These are phyloP conservation scores for Camelina hispida DNA, from an alignment of 345 rosid genomes.

Conservation along the genomic window DNA sequence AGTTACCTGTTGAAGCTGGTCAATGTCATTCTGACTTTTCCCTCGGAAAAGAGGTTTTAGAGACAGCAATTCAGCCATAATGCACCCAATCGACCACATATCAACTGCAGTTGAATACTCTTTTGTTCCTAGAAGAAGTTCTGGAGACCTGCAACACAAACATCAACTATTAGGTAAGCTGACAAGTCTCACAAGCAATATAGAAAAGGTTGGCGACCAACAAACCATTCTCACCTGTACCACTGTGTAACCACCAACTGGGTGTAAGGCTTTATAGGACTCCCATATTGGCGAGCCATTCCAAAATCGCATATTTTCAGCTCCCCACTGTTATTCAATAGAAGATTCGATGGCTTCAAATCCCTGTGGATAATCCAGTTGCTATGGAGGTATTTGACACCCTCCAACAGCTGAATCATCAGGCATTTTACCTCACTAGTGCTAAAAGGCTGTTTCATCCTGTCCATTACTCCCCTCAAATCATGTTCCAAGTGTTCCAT, in stretches of 20 bases:
- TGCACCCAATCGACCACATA: conserved; percentile 97
- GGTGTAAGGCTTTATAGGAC: conserved; percentile 81
- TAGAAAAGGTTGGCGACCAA: background rate
- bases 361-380: conserved; percentile 95
- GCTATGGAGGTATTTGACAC: conserved; percentile 83
- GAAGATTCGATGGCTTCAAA: conserved; percentile 85
- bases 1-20: conserved; percentile 75
- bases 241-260: conserved; percentile 77
- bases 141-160: conserved; percentile 73
- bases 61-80: conserved; percentile 83
- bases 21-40: conserved; percentile 57
- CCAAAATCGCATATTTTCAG: conserved; percentile 88
- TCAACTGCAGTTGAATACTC: conserved; percentile 84
- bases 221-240: conserved; percentile 66
- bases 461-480: conserved; percentile 71
- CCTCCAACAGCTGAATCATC: conserved; percentile 84
- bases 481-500: conserved; percentile 97
- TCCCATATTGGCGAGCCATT: conserved; percentile 84
- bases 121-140: conserved; percentile 77
- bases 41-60: conserved; percentile 76
- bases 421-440: conserved; percentile 87
- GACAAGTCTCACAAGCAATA: background rate
- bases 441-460: conserved; percentile 79
- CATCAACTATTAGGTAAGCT: conserved; percentile 23
- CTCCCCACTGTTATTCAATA: conserved; percentile 76